These are phyloP conservation scores for Penicillium sp. DNA, from an alignment of 2,329 filamentous ascomycete species.

Conservation along the genomic window DNA sequence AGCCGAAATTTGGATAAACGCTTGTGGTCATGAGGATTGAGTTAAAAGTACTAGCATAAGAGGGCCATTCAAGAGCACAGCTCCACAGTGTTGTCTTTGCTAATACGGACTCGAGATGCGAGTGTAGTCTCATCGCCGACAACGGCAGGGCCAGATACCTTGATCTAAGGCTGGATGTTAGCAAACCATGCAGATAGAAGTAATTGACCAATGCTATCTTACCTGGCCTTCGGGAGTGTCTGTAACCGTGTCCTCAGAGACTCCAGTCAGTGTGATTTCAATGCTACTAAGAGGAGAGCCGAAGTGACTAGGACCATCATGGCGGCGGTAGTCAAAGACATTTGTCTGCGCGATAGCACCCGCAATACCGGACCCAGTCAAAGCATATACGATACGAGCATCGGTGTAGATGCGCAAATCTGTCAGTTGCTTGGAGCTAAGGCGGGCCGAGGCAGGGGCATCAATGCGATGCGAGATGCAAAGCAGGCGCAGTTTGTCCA, in stretches of 20 bases:
- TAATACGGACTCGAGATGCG: conserved; percentile 64
- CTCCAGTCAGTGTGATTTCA: conserved; percentile 66
- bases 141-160: conserved; percentile 72
- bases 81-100: conserved; percentile 71
- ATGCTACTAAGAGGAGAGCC: conserved; percentile 77
- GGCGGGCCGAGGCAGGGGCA: conserved; percentile 57
- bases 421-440: conserved; percentile 70
- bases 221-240: conserved; percentile 62
- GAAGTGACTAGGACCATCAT: conserved; percentile 63
- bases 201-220: conserved; percentile 28
- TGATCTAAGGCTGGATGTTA: conserved; percentile 53
- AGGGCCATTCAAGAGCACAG: conserved; percentile 28
- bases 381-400: conserved; percentile 78
- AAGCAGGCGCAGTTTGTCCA: conserved; percentile 75
- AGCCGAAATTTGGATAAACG: not conserved
- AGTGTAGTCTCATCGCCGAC: conserved; percentile 65
- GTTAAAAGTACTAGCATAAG: not conserved
- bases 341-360: conserved; percentile 86
- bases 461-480: conserved; percentile 75
- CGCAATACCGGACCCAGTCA: conserved; percentile 79
- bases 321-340: conserved; percentile 77
- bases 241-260: conserved; percentile 32
- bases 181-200: not conserved
- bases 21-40: not conserved
- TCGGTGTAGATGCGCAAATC: conserved; percentile 80